These are phyloP conservation scores for Asterella californica DNA, from an alignment of 225 moss, liverwort and hornwort species.

Conservation along the genomic window DNA sequence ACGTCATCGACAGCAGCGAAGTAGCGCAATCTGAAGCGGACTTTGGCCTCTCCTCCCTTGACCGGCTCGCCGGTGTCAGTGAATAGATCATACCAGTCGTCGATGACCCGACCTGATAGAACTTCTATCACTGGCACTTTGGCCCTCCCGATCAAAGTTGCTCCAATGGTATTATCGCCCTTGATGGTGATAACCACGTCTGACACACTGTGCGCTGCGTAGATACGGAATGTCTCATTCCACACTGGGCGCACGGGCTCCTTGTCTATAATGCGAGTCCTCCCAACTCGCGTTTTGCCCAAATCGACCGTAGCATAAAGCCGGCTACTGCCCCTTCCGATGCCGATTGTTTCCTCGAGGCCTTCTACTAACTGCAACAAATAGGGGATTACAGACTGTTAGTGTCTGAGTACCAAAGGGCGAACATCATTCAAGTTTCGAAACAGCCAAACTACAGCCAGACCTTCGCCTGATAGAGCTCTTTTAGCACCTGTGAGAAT, in stretches of 20 bases:
- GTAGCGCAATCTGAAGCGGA: slow-evolving; percentile 48
- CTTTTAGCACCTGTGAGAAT: too few relatives aligned
- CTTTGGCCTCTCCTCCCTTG: slow-evolving; percentile 25
- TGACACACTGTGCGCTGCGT: slow-evolving; percentile 54
- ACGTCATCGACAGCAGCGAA: slow-evolving; percentile 52
- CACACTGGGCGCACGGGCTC: slow-evolving; percentile 44
- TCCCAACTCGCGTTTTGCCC: slow-evolving; percentile 48
- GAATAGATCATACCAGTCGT: slow-evolving; percentile 53
- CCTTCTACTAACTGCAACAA: too few relatives aligned
- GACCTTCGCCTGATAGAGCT: too few relatives aligned
- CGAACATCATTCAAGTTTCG: too few relatives aligned
- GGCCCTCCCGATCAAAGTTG: slow-evolving; percentile 55
- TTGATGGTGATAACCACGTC: slow-evolving; percentile 50
- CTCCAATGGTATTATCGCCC: slow-evolving; percentile 43
- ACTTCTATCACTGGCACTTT: slow-evolving; percentile 36
- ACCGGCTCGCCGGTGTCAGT: slow-evolving; percentile 30
- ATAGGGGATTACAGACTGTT: too few relatives aligned
- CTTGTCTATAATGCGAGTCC: slow-evolving; percentile 53
- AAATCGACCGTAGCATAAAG: slow-evolving; percentile 67
- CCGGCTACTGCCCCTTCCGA: too few relatives aligned
- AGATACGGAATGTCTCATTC: slow-evolving; percentile 69
- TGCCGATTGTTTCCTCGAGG: too few relatives aligned
- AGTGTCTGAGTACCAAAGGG: too few relatives aligned
- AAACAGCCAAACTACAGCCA: too few relatives aligned
- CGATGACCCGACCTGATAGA: slow-evolving; percentile 36